Conservation (phyloP, 2,329 filamentous ascomycete genomes). For the Tolypocladium cylindrosporum region DNA sequence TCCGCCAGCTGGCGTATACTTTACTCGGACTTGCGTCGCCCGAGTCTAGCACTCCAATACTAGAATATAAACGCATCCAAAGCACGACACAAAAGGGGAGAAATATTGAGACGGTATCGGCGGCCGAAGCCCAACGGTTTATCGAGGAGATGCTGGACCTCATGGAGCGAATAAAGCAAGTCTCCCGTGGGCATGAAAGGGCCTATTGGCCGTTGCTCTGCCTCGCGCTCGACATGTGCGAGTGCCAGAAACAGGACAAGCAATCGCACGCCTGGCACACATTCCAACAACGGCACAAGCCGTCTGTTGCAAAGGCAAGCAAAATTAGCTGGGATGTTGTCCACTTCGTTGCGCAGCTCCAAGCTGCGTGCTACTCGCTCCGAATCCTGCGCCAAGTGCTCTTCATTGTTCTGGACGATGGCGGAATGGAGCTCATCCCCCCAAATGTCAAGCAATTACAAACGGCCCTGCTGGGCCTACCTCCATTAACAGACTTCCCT, state of each 20-base stretch:
- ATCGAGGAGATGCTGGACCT: constrained; percentile 10
- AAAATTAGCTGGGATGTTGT: constrained; percentile 42
- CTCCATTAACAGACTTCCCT: constrained; percentile 14
- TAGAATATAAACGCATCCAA: constrained; percentile 28
- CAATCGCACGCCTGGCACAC: constrained; percentile 12
- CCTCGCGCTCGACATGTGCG: constrained; percentile 16
- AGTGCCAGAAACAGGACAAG: constrained; percentile 18
- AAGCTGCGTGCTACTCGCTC: constrained; percentile 52
- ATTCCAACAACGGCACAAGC: constrained; percentile 8
- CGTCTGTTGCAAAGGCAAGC: background rate
- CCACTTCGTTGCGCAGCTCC: constrained; percentile 51
- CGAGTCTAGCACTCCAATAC: constrained; percentile 9
- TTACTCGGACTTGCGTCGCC: constrained; percentile 21
- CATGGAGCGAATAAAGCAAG: constrained; percentile 7
- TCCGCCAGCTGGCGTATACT: constrained; percentile 46
- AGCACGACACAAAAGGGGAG: constrained; percentile 17
- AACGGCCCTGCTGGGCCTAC: constrained; percentile 12
- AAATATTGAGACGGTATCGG: constrained; percentile 9
- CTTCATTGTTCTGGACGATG: constrained; percentile 4
- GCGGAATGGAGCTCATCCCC: background rate
- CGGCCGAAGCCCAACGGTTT: constrained; percentile 2
- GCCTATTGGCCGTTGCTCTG: constrained; percentile 16
- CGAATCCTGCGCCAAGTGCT: constrained; percentile 34
- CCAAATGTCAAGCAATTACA: constrained; percentile 7
- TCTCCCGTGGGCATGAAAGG: background rate